These are phyloP conservation scores for Retiboletus flavoniger DNA, from an alignment of 1,284 basidiomycete species.

Conservation along the genomic window DNA sequence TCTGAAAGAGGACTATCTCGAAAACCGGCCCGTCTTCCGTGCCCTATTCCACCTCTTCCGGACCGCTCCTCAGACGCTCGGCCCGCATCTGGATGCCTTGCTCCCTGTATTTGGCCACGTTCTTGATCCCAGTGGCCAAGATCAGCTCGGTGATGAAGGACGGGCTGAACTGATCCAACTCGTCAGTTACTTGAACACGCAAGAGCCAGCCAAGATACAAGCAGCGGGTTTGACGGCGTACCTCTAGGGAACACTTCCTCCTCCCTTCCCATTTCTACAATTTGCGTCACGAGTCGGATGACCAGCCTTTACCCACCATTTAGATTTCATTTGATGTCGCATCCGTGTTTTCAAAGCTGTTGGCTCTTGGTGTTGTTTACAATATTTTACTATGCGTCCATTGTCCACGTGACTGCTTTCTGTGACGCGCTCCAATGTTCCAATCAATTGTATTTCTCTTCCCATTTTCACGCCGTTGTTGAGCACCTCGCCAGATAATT, in stretches of 20 bases:
- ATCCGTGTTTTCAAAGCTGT: slow-evolving; percentile 7
- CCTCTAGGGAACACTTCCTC: slow-evolving; percentile 37
- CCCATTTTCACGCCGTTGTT: slow-evolving; percentile 4
- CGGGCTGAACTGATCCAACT: slow-evolving; percentile 75
- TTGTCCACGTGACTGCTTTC: slow-evolving; percentile 31
- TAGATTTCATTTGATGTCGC: slow-evolving; percentile 24
- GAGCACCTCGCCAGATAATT: slow-evolving; percentile 14
- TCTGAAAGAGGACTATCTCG: slow-evolving; percentile 84
- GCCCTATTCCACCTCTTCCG: slow-evolving; percentile 89
- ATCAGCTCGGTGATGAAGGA: slow-evolving; percentile 79
- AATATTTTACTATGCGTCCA: slow-evolving; percentile 4
- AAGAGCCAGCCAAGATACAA: slow-evolving; percentile 74
- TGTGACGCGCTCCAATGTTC: slow-evolving; percentile 20
- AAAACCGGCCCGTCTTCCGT: slow-evolving; percentile 88
- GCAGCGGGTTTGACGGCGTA: slow-evolving; percentile 66
- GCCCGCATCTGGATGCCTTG: slow-evolving; percentile 80
- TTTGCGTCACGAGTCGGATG: background rate
- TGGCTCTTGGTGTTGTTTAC: slow-evolving; percentile 2
- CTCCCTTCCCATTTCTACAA: background rate
- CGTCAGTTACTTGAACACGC: slow-evolving; percentile 70
- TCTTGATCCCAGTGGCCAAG: slow-evolving; percentile 68
- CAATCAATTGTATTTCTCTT: slow-evolving; percentile 14
- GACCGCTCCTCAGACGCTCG: slow-evolving; percentile 67
- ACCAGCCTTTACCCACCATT: slow-evolving; percentile 10
- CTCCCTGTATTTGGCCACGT: slow-evolving; percentile 84